phyloP scores from a whole-genome alignment of 1,284 basidiomycete species.

The Cryptococcus maquisensis region DNA sequence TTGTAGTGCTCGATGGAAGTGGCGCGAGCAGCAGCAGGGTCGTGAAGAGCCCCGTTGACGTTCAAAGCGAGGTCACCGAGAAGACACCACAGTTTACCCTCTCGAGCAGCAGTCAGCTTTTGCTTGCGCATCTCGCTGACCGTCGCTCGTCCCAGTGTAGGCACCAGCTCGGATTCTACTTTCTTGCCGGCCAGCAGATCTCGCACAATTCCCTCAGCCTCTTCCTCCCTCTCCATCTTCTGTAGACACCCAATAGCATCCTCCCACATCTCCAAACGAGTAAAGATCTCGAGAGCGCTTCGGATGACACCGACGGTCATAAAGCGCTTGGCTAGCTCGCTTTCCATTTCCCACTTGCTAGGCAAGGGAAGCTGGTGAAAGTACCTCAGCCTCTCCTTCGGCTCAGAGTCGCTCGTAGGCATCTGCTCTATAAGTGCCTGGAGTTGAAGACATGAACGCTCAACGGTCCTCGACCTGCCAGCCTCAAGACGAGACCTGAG shows the following conservation, averaged over 20 bases:
- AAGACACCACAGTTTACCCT: slow-evolving; percentile 93
- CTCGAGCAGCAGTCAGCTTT: slow-evolving; percentile 64
- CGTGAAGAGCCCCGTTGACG: slow-evolving; percentile 26
- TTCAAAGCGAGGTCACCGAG: slow-evolving; percentile 83
- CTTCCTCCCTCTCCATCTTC: slow-evolving; percentile 69
- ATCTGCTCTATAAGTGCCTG: slow-evolving; percentile 93
- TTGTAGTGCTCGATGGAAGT: slow-evolving; percentile 69
- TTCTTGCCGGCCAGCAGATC: slow-evolving; percentile 79
- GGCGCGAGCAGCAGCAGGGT: slow-evolving; percentile 30
- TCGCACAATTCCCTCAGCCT: slow-evolving; percentile 70
- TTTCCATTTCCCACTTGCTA: slow-evolving; percentile 84
- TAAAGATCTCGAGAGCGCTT: slow-evolving; percentile 85
- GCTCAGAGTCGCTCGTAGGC: slow-evolving; percentile 66
- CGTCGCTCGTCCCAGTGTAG: slow-evolving; percentile 58
- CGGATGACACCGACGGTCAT: slow-evolving; percentile 76
- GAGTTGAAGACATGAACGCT: slow-evolving; percentile 80
- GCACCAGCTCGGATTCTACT: slow-evolving; percentile 70
- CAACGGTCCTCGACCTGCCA: slow-evolving; percentile 78
- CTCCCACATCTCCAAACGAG: slow-evolving; percentile 94
- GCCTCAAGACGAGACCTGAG: slow-evolving; percentile 84
- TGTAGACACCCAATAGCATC: slow-evolving; percentile 83
- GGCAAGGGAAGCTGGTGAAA: slow-evolving; percentile 76
- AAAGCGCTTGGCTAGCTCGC: slow-evolving; percentile 77
- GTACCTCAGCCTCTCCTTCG: slow-evolving; percentile 67
- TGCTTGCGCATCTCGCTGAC: slow-evolving; percentile 51